Base-by-base conservation (phyloP, 164 flowering plant species). In the Vitis amurensis region DNA sequence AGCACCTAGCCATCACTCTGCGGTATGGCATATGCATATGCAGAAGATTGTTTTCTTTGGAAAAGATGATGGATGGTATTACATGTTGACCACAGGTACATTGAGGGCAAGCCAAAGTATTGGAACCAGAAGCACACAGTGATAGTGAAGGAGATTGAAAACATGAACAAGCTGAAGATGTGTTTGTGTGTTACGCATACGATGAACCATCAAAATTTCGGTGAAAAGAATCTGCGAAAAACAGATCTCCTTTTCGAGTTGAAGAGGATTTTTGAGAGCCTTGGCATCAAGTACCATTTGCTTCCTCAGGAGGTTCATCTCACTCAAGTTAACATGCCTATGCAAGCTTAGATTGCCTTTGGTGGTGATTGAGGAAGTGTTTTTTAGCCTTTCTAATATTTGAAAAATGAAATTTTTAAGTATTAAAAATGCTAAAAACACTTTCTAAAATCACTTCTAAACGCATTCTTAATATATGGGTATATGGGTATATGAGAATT, bases 151-250 rank as follows among this genome's bases (percentile, higher is more conserved):
- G 89, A 81, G 68, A 79, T 86, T 1, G 86, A 84, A 69, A 77
- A 84, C 52, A 52, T 85, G 66, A 55, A 82, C 77, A 81, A 78
- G 80, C 63, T 87, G 84, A 84, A 84, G 68, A 70, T 87, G 77
- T 27, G 31, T 31, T 63, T 85, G 0, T 74, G 66, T 52, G 78
- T 85, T 9, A 55, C 53, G 8, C 89, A 87, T 78, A 87, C 89
- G 30, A 86, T 84, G 66, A 87, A 87, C 80, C 80, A 78, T 73
- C 91, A 87, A 59, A 82, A 87, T 68, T 75, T 29, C 8, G 80
- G 63, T 0, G 85, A 87, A 55, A 81, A 69, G 72, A 82, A 52
- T 69, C 65, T 1, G 4, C 64, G 91, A 6, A 73, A 74, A 67
- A 71, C 89, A 2, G 88, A 84, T 11, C 85, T 87, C 2, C 37